Evolutionary conservation across 2,329 filamentous ascomycete species (phyloP), one percentile per base, ranked within the genome.

Genomic region (Ramularia endophylla): DNA sequence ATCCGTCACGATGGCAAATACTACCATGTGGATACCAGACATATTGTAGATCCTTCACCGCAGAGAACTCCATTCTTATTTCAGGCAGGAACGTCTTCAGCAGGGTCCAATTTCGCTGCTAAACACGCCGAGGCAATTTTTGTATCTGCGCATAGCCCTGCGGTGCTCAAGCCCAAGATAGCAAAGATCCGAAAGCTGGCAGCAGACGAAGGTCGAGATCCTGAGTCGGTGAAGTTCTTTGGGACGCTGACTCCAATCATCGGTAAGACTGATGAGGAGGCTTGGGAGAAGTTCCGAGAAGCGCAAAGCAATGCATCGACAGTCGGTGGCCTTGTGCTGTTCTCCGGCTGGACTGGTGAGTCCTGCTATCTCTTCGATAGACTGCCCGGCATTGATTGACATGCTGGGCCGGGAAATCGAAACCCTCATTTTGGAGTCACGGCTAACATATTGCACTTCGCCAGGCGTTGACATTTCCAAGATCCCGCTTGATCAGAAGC

Each of bases 111-210:
- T 0, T 85, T 85, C 50, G 80, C 78, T 0, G 78, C 80, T 0
- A 75, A 81, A 50, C 79, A 85, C 54, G 81, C 81, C 1, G 81
- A 85, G 53, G 81, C 76, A 2, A 80, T 85, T 39, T 85, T 85
- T 51, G 73, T 83, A 1, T 80, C 76, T 0, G 79, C 77, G 0
- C 80, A 84, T 55, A 74, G 74, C 1, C 78, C 82, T 0, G 66
- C 38, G 15, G 52, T 63, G 5, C 59, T 68, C 17, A 53, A 57
- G 12, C 54, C 57, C 2, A 63, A 60, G 1, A 65, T 70, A 2
- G 0, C 62, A 58, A 5, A 73, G n/a, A 69, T 47, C 42, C 68
- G 77, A 1, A 61, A 69, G 13, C 62, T 75, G 4, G 76, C 75
- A 0, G 61, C 33, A n/a, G 20, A 66, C 9, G 59, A 68, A 15